Evolutionary conservation across 1,139 yeast genomes (phyloP), one percentile per base, ranked within the genome.

Genomic region (Geotrichum aggregatum): DNA sequence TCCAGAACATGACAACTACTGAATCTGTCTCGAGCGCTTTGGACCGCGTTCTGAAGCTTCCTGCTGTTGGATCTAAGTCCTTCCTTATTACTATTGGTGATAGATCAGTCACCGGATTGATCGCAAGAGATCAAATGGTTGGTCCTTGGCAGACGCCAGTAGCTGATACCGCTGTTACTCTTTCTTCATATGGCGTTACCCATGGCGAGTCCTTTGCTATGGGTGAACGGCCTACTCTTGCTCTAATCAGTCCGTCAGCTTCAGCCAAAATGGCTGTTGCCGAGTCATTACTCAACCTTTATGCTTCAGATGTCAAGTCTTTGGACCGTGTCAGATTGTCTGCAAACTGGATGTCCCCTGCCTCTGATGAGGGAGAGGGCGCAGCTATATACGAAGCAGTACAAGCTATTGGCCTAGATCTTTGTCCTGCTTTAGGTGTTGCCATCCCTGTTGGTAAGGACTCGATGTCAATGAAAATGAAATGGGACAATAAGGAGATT

Each of bases 141-240:
- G 99, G 99, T 44, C 98, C 98, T 65, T 94, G 98, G 98, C 99
- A 94, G 76, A 91, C 86, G 4, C 98, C 99, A 43, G 98, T 94
- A 22, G 94, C 98, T n/a, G 98, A 94, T 69, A 97, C 89, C 54
- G 98, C 96, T 70, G 97, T 92, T 52, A 91, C 98, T 18, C 84
- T 87, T 56, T 84, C 98, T 0, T 87, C 97, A 1, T 77, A 88
- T 52, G 97, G 95, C 62, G 71, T 86, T 50, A 71, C 84, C 56
- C 84, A 95, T 22, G 99, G 99, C 76, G 98, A 94, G 73, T 96
- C 98, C 10, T 75, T 94, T 74, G 94, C 98, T 1, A 84, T 89
- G 87, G 99, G 99, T 61, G 99, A 94, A 73, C 85, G 87, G 64
- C 99, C 99, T 58, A 77, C 85, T 3, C 71, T 89, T 62, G 98